Evolutionary conservation across 257 asterid genomes (phyloP), one percentile per base, ranked within the genome.

Genomic region (Primulina huaijiensis): DNA sequence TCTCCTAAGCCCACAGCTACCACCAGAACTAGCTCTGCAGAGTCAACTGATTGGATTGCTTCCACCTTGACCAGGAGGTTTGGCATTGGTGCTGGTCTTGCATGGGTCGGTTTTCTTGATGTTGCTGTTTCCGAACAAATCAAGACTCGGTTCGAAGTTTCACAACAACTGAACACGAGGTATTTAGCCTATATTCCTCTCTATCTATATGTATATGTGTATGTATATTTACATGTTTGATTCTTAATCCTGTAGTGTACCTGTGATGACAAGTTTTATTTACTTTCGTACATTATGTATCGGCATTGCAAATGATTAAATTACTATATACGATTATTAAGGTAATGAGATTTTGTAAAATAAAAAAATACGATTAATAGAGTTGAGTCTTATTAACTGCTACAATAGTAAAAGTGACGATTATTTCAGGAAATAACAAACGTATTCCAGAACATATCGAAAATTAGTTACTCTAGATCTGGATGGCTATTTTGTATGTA

Each of bases 11-110:
- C 67, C 70, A 57, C 80, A 27, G 9, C 75, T 1, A 40, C 72
- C 57, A n/a, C 75, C 7, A 64, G 74, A 57, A 71, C 81, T n/a
- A 69, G 37, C 1, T 12, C 56, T 4, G 89, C 63, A 2, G 98
- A 85, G 10, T 85, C 97, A 21, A 90, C 98, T 3, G 98, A 92
- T 53, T 90, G 96, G 96, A 77, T 90, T 70, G 94, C 96, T 8
- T 82, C 95, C 35, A 68, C 76, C 23, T 77, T 92, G 57, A 92
- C 98, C 0, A 81, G 97, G 72, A 85, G 97, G 65, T 88, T 87
- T 67, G 98, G 98, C 19, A 82, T 92, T 62, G 98, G 98, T 38
- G 92, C 95, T 38, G 97, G 98, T 9, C 89, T 92, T 40, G 92
- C 96, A 5, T 92, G 97, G 97, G 96, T 85, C 8, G 92, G 89